Conservation (phyloP, 768 basidiomycete species). For the Lyophyllum shimeji region DNA sequence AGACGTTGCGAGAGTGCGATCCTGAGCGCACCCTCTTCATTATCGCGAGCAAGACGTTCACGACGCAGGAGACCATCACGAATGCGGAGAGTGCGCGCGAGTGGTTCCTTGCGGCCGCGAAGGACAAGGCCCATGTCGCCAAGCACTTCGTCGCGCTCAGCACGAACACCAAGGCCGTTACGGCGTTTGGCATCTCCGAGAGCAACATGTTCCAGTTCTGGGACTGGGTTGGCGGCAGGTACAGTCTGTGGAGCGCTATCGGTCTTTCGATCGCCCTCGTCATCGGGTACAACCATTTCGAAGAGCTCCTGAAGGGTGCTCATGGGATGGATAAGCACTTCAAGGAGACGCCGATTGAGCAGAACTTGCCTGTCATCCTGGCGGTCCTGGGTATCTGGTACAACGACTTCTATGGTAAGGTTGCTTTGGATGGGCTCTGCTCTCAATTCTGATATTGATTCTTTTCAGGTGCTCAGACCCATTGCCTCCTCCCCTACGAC, state of each 20-base stretch:
- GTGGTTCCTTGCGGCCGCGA: constrained; percentile 89
- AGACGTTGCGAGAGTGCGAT: constrained; percentile 77
- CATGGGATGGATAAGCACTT: constrained; percentile 99
- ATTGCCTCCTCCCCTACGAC: constrained; percentile 94
- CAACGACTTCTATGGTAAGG: constrained; percentile 90
- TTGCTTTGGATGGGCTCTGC: background rate
- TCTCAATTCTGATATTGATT: background rate
- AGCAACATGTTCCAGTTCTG: constrained; percentile 99
- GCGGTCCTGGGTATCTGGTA: constrained; percentile 96
- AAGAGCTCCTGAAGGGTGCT: constrained; percentile 84
- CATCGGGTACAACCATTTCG: constrained; percentile 94
- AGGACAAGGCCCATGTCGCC: constrained; percentile 89
- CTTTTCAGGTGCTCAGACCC: constrained; percentile 80
- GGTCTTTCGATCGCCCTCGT: constrained; percentile 92
- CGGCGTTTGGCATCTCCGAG: constrained; percentile 86
- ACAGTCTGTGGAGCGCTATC: constrained; percentile 98
- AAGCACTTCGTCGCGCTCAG: constrained; percentile 99
- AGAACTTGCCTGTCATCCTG: constrained; percentile 90
- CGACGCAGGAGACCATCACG: constrained; percentile 99
- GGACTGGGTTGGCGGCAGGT: constrained; percentile 99
- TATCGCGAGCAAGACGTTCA: constrained; percentile 99
- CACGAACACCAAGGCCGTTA: constrained; percentile 93
- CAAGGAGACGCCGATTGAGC: constrained; percentile 80
- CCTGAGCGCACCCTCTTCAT: constrained; percentile 96
- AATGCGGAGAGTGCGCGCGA: constrained; percentile 92